Conservation (phyloP, 2,329 filamentous ascomycete species). For the Colletotrichum gigasporum region DNA sequence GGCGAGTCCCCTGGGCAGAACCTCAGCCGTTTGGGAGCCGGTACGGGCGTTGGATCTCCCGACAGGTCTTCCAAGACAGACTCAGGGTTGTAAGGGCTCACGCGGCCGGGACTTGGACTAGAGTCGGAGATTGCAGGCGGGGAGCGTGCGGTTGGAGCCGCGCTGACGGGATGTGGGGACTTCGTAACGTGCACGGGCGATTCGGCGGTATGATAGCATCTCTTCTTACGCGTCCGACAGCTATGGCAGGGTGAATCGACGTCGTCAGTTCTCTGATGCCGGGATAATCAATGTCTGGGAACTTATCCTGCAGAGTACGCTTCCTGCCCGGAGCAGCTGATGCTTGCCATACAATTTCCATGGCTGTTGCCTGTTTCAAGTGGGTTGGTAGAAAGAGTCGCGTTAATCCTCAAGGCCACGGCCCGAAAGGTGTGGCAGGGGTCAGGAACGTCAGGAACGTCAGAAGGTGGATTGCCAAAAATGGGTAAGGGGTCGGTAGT, state of each 20-base stretch:
- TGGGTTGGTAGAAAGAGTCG: not conserved
- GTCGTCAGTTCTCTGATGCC: not conserved
- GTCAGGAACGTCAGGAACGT: too few species aligned
- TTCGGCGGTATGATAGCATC: constrained; percentile 29
- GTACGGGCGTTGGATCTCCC: not conserved
- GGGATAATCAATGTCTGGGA: not conserved
- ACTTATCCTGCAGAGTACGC: constrained; percentile 28
- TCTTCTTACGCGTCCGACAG: constrained; percentile 34
- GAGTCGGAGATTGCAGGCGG: constrained; percentile 5
- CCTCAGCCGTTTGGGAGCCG: not conserved
- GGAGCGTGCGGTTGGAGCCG: too few species aligned
- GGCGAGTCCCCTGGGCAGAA: not conserved
- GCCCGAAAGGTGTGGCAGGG: too few species aligned
- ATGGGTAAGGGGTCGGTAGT: too few species aligned
- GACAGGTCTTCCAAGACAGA: constrained; percentile 32
- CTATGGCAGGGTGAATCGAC: constrained; percentile 25
- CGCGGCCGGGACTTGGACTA: constrained; percentile 22
- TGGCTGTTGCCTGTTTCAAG: not conserved
- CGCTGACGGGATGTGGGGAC: too few species aligned
- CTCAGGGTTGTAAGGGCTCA: constrained; percentile 35
- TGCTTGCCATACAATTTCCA: constrained; percentile 29
- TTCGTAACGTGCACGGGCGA: not conserved
- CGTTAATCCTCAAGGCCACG: too few species aligned
- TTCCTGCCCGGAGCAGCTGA: constrained; percentile 12
- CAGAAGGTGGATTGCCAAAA: too few species aligned